Evolutionary conservation across 495 filamentous ascomycete species (phyloP).

Genomic region (Hypoxylon trugodes): DNA sequence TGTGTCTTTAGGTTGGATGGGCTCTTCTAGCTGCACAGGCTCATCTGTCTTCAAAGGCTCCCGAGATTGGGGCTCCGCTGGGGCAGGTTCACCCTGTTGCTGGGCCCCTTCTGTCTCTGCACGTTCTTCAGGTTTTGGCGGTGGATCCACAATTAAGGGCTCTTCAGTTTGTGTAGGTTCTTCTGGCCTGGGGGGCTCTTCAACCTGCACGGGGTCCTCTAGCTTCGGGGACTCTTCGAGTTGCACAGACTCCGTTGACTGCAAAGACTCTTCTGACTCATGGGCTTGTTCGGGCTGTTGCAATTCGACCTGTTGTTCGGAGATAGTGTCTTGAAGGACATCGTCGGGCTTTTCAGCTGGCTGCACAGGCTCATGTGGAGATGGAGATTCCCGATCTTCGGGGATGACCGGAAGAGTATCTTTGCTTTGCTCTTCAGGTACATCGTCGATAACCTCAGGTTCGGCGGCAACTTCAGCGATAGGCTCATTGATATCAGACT

Average conservation of each 20-base stretch:
- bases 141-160: no score
- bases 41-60: no score
- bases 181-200: not conserved
- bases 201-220: not conserved
- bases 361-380: constrained; percentile 8
- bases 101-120: no score
- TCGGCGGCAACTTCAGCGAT: not conserved
- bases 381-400: not conserved
- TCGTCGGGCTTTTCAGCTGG: not conserved
- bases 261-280: not conserved
- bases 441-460: not conserved
- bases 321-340: not conserved
- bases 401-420: not conserved
- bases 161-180: not conserved
- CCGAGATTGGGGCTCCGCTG: no score
- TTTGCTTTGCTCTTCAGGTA: constrained; percentile 1
- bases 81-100: no score
- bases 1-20: no score
- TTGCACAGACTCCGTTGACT: not conserved
- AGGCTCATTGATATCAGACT: not conserved
- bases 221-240: not conserved
- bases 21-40: no score
- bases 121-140: no score
- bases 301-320: constrained; percentile 5
- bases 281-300: not conserved